Evolutionary conservation across 2,329 filamentous ascomycete species (phyloP).

Genomic region (Pestalotiopsis fici): DNA sequence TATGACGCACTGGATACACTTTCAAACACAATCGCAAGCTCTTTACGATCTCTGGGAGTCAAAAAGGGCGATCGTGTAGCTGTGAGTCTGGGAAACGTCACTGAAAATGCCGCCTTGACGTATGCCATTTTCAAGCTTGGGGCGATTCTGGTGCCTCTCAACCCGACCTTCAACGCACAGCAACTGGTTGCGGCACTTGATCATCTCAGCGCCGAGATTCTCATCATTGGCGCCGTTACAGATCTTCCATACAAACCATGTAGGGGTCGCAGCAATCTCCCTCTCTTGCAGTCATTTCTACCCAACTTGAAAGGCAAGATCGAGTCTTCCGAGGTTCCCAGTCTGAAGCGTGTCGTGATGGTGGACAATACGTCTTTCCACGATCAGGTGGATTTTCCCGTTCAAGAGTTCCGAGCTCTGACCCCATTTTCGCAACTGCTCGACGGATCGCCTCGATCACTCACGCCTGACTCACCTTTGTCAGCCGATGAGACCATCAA

Average conservation of each 20-base stretch:
- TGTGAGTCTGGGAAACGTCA: slow-evolving; percentile 81
- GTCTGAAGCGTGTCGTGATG: slow-evolving; percentile 70
- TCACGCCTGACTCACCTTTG: slow-evolving; percentile 49
- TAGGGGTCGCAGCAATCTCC: slow-evolving; percentile 53
- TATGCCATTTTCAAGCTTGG: slow-evolving; percentile 94
- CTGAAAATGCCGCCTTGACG: slow-evolving; percentile 80
- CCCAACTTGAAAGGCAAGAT: slow-evolving; percentile 39
- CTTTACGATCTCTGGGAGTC: slow-evolving; percentile 71
- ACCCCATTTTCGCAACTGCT: slow-evolving; percentile 46
- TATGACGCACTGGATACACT: slow-evolving; percentile 74
- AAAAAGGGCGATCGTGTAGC: slow-evolving; percentile 82
- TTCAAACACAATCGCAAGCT: slow-evolving; percentile 75
- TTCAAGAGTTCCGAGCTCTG: slow-evolving; percentile 41
- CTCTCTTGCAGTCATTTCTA: slow-evolving; percentile 45
- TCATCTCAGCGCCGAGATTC: slow-evolving; percentile 71
- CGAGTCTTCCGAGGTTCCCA: slow-evolving; percentile 59
- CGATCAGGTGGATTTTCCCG: slow-evolving; percentile 43
- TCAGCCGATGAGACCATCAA: slow-evolving; percentile 75
- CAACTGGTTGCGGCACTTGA: slow-evolving; percentile 79
- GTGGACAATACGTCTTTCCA: slow-evolving; percentile 72
- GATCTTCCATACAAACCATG: slow-evolving; percentile 71
- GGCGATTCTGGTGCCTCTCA: slow-evolving; percentile 90
- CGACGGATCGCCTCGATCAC: slow-evolving; percentile 20
- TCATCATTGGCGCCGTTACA: slow-evolving; percentile 86
- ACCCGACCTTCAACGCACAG: slow-evolving; percentile 80